Evolutionary conservation across 2,329 filamentous ascomycete genomes (phyloP), one percentile per base, ranked within the genome.

Genomic region (Trichoderma sp.): DNA sequence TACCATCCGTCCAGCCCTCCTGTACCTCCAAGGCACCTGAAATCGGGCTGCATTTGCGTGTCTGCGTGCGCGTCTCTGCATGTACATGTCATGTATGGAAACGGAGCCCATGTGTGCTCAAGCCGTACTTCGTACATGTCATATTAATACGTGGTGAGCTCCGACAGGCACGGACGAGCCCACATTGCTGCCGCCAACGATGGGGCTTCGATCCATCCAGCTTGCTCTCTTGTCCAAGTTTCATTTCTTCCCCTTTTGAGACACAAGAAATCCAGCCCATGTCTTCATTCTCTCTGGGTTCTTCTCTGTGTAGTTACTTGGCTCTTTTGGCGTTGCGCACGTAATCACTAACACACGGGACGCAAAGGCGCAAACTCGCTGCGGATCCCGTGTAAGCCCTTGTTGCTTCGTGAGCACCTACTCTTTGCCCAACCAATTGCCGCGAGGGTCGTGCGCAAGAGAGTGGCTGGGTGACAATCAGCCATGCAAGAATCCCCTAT

Each of bases 321-420:
- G 7, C 34, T 21, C 30, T 45, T 34, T 10, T 62, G 39, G 59
- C 59, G 51, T 14, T 54, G 59, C 59, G 59, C 59, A 62, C 59
- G 59, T 62, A 62, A 62, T 62, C 59, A 62, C 59, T 62, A 62
- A 30, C 30, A 28, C 48, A 30, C n/a, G 34, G 34, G 34, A 39
- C 34, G 14, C 34, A 39, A 39, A 39, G 34, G 34, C 14, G 34
- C 34, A 39, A 14, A 39, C 3, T 45, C 48, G 21, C 19, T 34
- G 50, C 50, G 47, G 57, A 59, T 21, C 43, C 19, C 19, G 17
- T 26, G 59, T 62, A 62, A 62, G 59, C 59, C 59, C 59, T 62
- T 62, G 59, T 39, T 39, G 34, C 14, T 12, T 39, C 34, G 10
- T 48, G 52, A 34, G 48, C 34, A 44, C 12, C 21, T 24, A 17